These are phyloP conservation scores for Gnaphalium uliginosum DNA, from an alignment of 129 eudicot genomes.

Conservation along the genomic window DNA sequence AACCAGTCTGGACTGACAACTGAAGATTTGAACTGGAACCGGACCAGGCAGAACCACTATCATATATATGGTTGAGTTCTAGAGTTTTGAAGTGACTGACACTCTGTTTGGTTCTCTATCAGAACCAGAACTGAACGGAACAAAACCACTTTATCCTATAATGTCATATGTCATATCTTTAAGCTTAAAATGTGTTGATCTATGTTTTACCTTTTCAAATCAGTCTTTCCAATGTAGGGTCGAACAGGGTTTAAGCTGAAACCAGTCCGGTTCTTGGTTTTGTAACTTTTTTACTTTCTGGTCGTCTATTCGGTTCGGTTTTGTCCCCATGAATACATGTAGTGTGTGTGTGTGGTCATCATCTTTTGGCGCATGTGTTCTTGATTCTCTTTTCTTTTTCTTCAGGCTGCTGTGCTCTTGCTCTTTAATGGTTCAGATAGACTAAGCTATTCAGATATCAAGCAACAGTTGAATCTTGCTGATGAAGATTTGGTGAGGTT, in stretches of 20 bases:
- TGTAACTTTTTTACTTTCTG: not conserved
- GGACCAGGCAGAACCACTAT: not conserved
- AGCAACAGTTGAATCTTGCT: slow-evolving; percentile 59
- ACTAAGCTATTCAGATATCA: slow-evolving; percentile 65
- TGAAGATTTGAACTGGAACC: not conserved
- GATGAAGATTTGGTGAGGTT: slow-evolving; percentile 86
- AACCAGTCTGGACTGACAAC: not conserved
- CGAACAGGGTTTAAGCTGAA: too few species aligned
- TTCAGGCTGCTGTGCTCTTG: slow-evolving; percentile 77
- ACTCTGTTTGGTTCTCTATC: too few species aligned
- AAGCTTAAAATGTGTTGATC: too few species aligned
- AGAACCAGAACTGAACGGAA: too few species aligned
- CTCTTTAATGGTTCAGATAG: slow-evolving; percentile 71
- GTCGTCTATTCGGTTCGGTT: not conserved
- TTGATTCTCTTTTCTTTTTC: not conserved
- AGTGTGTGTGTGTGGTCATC: not conserved
- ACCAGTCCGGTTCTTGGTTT: not conserved
- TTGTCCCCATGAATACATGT: not conserved
- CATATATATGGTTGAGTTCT: not conserved
- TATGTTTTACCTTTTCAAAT: too few species aligned
- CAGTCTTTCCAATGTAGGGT: too few species aligned
- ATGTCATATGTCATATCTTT: too few species aligned
- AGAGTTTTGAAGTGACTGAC: not conserved
- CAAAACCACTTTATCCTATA: too few species aligned
- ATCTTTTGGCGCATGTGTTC: not conserved